Percentiles rank a stretch among this genome's conserved stretches.
Evolutionary conservation across 148 eudicot genomes (phyloP).

Genomic region (Drosera capensis): DNA sequence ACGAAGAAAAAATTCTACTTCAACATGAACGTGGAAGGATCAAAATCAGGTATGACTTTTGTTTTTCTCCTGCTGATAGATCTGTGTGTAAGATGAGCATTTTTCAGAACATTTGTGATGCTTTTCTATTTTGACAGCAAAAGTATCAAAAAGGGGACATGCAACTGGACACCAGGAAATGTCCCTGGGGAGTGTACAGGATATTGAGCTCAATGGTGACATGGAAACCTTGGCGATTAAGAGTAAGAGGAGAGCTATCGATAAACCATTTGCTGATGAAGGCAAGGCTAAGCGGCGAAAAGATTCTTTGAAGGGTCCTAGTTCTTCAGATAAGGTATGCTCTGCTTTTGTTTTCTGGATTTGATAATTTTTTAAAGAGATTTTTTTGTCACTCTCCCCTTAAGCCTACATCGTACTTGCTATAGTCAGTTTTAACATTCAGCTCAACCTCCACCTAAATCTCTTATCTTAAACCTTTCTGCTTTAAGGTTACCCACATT

Average conservation of each 20-base stretch:
- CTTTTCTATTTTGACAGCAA: constrained; percentile 18
- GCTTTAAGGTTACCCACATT: too few relatives aligned
- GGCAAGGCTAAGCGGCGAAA: constrained; percentile 27
- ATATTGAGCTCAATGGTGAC: constrained; percentile 10
- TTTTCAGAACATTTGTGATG: too few relatives aligned
- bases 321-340: constrained; percentile 38
- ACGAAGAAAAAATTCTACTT: constrained; percentile 24
- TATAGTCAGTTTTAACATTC: too few relatives aligned
- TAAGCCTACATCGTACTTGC: too few relatives aligned
- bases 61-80: neutral
- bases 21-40: constrained; percentile 21
- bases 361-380: neutral
- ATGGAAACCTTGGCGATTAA: constrained; percentile 19
- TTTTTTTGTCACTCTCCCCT: neutral
- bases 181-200: constrained; percentile 17
- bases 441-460: too few relatives aligned
- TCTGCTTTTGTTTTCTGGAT: too few relatives aligned
- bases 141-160: constrained; percentile 15
- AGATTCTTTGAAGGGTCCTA: constrained; percentile 14
- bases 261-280: constrained; percentile 15
- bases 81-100: too few relatives aligned
- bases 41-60: constrained; percentile 30
- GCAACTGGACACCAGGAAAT: constrained; percentile 15
- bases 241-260: constrained; percentile 19
- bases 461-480: too few relatives aligned